phyloP scores from a whole-genome alignment of 2,329 filamentous ascomycete species.

The Scytalidium lignicola region DNA sequence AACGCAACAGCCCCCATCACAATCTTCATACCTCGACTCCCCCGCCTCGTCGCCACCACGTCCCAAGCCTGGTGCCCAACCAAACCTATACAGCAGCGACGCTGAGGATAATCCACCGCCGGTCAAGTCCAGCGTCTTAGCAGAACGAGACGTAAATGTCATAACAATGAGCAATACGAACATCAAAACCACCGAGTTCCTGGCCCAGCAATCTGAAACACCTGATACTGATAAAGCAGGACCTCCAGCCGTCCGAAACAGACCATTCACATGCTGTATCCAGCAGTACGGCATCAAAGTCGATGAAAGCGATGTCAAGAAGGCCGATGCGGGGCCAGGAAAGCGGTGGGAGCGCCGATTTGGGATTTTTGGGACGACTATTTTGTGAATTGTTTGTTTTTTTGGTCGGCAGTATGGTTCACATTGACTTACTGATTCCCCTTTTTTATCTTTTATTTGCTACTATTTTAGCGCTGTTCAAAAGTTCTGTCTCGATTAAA shows the following conservation, averaged over 20 bases:
- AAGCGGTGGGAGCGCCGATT: conserved; percentile 58
- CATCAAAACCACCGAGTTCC: too few relatives aligned
- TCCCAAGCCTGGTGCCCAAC: conserved; percentile 16
- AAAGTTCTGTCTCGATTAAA: too few relatives aligned
- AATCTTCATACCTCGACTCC: conserved; percentile 10
- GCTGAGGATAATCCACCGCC: conserved; percentile 10
- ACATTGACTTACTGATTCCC: too few relatives aligned
- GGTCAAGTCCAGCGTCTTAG: conserved; percentile 3
- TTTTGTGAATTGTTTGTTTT: too few relatives aligned
- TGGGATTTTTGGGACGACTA: conserved; percentile 59
- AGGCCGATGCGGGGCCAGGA: conserved; percentile 40
- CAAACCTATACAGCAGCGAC: conserved; percentile 20
- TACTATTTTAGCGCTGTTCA: too few relatives aligned
- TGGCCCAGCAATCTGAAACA: too few relatives aligned
- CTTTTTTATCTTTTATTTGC: too few relatives aligned
- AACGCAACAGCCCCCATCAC: conserved; percentile 1
- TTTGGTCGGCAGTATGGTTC: too few relatives aligned
- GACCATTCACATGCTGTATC: conserved; percentile 65
- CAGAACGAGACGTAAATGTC: not conserved
- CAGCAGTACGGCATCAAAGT: conserved; percentile 62
- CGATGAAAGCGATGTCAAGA: conserved; percentile 30
- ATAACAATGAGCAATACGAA: conserved; percentile 8
- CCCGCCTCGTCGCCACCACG: not conserved
- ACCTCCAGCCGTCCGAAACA: conserved; percentile 37
- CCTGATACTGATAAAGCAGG: not conserved